These are phyloP conservation scores for Leptographium galeiforme DNA, from an alignment of 2,329 filamentous ascomycete genomes.

Conservation along the genomic window DNA sequence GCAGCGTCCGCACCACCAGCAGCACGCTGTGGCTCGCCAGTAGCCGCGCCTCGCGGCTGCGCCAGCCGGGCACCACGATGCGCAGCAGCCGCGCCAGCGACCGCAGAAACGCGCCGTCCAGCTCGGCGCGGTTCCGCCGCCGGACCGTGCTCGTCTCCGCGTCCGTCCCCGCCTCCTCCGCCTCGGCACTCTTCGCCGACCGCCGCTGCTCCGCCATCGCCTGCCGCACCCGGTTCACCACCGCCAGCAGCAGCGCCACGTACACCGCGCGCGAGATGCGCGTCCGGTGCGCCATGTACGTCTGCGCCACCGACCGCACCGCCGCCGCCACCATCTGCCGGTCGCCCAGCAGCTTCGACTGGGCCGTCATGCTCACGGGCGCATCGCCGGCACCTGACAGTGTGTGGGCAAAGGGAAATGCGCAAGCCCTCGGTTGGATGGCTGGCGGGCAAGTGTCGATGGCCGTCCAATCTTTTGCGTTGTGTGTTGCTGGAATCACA, in stretches of 20 bases:
- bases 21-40: constrained; percentile 89
- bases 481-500: too few species aligned
- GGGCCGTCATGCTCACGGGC: constrained; percentile 28
- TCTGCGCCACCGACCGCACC: constrained; percentile 50
- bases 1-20: constrained; percentile 75
- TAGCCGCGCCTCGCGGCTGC: constrained; percentile 74
- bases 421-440: too few species aligned
- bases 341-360: constrained; percentile 49
- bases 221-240: constrained; percentile 63
- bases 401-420: too few species aligned
- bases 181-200: constrained; percentile 35
- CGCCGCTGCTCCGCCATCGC: constrained; percentile 79
- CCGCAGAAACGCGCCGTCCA: constrained; percentile 68
- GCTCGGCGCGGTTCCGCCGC: too few species aligned
- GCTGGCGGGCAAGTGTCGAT: too few species aligned
- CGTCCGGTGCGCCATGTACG: constrained; percentile 70
- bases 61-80: constrained; percentile 85
- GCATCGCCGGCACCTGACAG: too few species aligned
- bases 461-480: too few species aligned
- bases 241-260: constrained; percentile 64
- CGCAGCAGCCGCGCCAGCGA: constrained; percentile 64
- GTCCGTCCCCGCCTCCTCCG: background rate
- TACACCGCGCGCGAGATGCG: constrained; percentile 75
- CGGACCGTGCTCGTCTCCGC: too few species aligned
- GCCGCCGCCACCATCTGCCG: constrained; percentile 53